These are phyloP conservation scores for Ramichloridium luteum DNA, from an alignment of 2,329 filamentous ascomycete species.

Conservation along the genomic window DNA sequence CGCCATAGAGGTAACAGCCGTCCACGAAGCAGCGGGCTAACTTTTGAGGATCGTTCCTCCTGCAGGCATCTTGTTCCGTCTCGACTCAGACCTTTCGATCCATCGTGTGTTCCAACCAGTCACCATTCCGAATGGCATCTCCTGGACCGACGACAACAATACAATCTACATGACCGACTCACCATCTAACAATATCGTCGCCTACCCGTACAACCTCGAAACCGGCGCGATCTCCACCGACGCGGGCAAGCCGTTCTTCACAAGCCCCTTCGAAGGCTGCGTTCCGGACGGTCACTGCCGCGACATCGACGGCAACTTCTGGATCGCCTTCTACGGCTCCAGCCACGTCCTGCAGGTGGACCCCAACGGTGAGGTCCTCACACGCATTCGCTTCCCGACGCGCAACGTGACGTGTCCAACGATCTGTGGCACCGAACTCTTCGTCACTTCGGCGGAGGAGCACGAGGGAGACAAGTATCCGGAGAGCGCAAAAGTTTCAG, in stretches of 20 bases:
- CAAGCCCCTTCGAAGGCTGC: constrained; percentile 49
- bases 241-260: constrained; percentile 61
- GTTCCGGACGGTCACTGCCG: constrained; percentile 75
- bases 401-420: constrained; percentile 68
- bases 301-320: constrained; percentile 74
- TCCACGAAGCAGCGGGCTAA: too few species aligned
- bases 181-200: constrained; percentile 55
- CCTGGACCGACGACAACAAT: constrained; percentile 61
- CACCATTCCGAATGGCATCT: constrained; percentile 41
- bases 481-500: constrained; percentile 51
- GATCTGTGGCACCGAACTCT: constrained; percentile 62
- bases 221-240: constrained; percentile 53
- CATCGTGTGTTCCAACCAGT: constrained; percentile 45
- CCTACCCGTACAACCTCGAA: constrained; percentile 58
- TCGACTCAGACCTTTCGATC: constrained; percentile 50
- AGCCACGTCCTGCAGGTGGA: constrained; percentile 62
- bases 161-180: constrained; percentile 79
- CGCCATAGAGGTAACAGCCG: too few species aligned
- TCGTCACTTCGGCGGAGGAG: constrained; percentile 69
- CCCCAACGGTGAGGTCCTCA: constrained; percentile 56
- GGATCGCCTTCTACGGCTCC: constrained; percentile 77
- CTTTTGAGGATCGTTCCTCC: background rate
- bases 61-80: constrained; percentile 59
- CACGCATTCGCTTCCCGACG: constrained; percentile 65
- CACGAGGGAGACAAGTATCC: constrained; percentile 51